A percentile compares a stretch with the other conserved stretches of the same genome.
These are phyloP conservation scores for Leptographium galeiforme DNA, from an alignment of 2,329 filamentous ascomycete species.

Conservation along the genomic window DNA sequence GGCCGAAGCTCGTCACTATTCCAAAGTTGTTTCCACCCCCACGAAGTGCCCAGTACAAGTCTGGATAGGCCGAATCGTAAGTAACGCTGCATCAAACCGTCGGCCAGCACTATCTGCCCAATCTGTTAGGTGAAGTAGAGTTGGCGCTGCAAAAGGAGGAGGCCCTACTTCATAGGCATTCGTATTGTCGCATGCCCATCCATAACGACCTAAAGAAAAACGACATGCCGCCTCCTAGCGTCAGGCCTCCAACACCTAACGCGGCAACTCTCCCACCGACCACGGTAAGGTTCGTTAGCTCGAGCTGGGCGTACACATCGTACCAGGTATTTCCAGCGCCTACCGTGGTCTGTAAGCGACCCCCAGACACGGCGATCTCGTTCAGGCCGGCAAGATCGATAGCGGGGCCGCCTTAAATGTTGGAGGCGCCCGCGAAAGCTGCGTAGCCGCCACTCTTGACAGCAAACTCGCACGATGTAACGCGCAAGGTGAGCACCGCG, in stretches of 20 bases:
- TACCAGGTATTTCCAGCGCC: constrained; percentile 33
- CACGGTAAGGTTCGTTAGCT: constrained; percentile 27
- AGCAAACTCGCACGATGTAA: constrained; percentile 24
- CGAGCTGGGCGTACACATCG: constrained; percentile 24
- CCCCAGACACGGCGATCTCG: constrained; percentile 19
- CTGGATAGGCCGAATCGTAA: constrained; percentile 19
- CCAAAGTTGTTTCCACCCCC: constrained; percentile 46
- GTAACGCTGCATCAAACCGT: background rate
- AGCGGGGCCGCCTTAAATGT: constrained; percentile 24
- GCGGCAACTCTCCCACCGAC: constrained; percentile 32
- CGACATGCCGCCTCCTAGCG: constrained; percentile 40
- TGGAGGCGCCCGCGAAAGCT: constrained; percentile 29
- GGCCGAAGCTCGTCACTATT: constrained; percentile 30
- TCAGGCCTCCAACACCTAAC: constrained; percentile 32
- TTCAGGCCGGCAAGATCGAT: constrained; percentile 30
- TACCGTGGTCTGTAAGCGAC: constrained; percentile 12
- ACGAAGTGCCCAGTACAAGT: constrained; percentile 38
- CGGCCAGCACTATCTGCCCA: background rate
- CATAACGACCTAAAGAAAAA: constrained; percentile 37
- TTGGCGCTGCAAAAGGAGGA: background rate
- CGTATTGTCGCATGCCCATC: constrained; percentile 36
- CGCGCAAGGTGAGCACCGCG: constrained; percentile 13
- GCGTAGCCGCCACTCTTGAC: constrained; percentile 36
- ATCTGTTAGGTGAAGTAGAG: background rate
- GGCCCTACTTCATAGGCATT: constrained; percentile 31